Base-by-base conservation (phyloP, 2,329 filamentous ascomycete genomes). In the Drechslerella stenobrocha region DNA sequence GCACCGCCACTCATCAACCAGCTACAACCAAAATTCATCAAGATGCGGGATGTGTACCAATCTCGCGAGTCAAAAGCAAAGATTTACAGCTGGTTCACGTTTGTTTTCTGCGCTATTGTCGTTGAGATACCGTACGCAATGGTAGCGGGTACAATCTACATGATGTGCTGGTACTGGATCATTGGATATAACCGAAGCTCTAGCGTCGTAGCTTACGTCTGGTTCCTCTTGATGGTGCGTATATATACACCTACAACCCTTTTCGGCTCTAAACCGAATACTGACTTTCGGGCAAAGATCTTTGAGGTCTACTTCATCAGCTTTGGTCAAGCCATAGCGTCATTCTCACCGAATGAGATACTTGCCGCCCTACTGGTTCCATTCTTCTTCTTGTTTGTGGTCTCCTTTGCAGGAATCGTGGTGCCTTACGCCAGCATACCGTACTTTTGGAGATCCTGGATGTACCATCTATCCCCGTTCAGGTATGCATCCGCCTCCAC, bases 61-160 rank as follows among this genome's bases (percentile, higher is more conserved):
- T 83, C 81, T 1, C 82, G 89, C 3, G 89, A 93, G 75, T 82
- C 84, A 48, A 88, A 83, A n/a, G 83, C 86, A 13, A 90, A 90
- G 75, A 89, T 90, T 23, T 93, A 92, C 76, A 85, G 83, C 1
- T 90, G 88, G 87, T 76, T 82, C 11, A 86, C 87, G 0, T 89
- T 87, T 76, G 81, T 83, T 0, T 84, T 83, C 1, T 85, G 82
- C 0, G 81, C 82, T 1, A 81, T 90, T 3, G 71, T 89, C 0
- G 84, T 82, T 13, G 88, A 91, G 75, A 79, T 90, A 0, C 88
- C 88, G 0, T 89, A 88, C 71, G 81, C 82, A 0, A 77, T 89
- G 9, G 74, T 88, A 2, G 83, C 84, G 0, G 87, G 84, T 0
- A 83, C 81, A 0, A 74, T 88, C 22, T 88, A 86, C 76, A 88